Percentiles rank a stretch among this genome's conserved stretches.
These are phyloP conservation scores for Pichia nakasei DNA, from an alignment of 805 yeast species.

Conservation along the genomic window DNA sequence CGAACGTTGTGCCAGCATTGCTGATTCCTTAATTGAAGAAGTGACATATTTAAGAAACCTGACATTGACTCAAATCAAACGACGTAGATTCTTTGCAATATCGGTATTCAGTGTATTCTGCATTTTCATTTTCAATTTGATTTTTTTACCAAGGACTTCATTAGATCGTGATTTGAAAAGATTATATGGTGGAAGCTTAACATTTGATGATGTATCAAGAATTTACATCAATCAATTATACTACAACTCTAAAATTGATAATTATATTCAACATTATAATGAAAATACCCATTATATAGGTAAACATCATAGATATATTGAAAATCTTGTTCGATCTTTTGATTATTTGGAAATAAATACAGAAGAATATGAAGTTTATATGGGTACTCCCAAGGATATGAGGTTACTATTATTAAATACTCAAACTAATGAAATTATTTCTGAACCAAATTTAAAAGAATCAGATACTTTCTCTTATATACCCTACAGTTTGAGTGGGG, in stretches of 20 bases:
- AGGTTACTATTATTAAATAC: slow-evolving; percentile 29
- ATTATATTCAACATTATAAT: slow-evolving; percentile 15
- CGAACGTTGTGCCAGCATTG: slow-evolving; percentile 4
- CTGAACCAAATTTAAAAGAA: slow-evolving; percentile 44
- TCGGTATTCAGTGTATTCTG: slow-evolving; percentile 31
- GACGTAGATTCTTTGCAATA: slow-evolving; percentile 27
- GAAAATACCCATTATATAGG: slow-evolving; percentile 20
- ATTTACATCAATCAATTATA: slow-evolving; percentile 30
- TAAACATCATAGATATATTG: slow-evolving; percentile 14
- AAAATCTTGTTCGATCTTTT: slow-evolving; percentile 10
- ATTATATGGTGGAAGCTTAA: slow-evolving; percentile 54
- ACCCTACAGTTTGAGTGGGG: slow-evolving; percentile 59
- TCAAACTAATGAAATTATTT: slow-evolving; percentile 29
- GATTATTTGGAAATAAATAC: slow-evolving; percentile 32
- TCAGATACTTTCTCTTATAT: slow-evolving; percentile 37
- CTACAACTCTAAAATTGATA: slow-evolving; percentile 16
- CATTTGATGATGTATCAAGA: slow-evolving; percentile 64
- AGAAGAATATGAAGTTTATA: slow-evolving; percentile 50
- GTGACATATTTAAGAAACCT: slow-evolving; percentile 20
- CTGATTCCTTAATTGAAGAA: slow-evolving; percentile 24
- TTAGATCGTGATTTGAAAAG: slow-evolving; percentile 72
- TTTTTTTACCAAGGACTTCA: slow-evolving; percentile 80
- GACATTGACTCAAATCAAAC: slow-evolving; percentile 22
- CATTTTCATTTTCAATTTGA: slow-evolving; percentile 51
- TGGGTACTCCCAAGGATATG: slow-evolving; percentile 43